Base-by-base conservation (phyloP, 2,329 filamentous ascomycete genomes). In the Colletotrichum simmondsii region DNA sequence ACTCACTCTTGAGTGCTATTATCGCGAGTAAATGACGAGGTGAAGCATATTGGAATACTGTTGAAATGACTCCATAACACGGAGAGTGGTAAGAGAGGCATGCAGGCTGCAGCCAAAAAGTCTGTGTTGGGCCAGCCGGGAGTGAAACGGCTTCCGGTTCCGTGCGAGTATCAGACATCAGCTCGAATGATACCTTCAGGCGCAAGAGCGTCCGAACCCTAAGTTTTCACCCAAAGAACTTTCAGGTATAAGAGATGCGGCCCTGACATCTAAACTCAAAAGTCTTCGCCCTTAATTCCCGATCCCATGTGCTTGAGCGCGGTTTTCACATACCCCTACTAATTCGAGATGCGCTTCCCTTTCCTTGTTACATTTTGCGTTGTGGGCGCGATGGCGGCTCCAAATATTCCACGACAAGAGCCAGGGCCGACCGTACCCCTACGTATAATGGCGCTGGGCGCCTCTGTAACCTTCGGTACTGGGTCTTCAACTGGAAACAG, bases 401-500 rank as follows among this genome's bases (percentile, higher is more conserved):
- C 60, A 3, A 56, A 52, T 3, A 14, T 19, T 1, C 71, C 56
- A 14, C 56, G 71, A 59, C 71, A 72, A 32, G 70, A 60, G 7
- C 32, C 66, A 19, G 63, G 42, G 16, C 69, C 69, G 19, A 53
- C 58, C 24, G 69, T 69, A 0, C 70, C 70, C 3, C 35, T 72
- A 7, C 60, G 60, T 11, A 70, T 72, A 19, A 72, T 72, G 71
- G 46, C 71, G 24, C 54, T 72, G 8, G 71, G 71, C n/a, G 71
- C 71, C 5, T 72, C 71, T 3, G 71, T 72, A 8, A 70, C 71
- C 0, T 72, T 72, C n/a, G 71, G 71, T n/a, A 46, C 61, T 10
- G 71, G 70, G 2, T 83, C 81, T 1, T 75, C 79, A 0, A 78
- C 78, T 57, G 79, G 77, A 62, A 83, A 84, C 75, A 83, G 83